Base-by-base conservation (phyloP, 495 filamentous ascomycete genomes). In the Parathielavia appendiculata region DNA sequence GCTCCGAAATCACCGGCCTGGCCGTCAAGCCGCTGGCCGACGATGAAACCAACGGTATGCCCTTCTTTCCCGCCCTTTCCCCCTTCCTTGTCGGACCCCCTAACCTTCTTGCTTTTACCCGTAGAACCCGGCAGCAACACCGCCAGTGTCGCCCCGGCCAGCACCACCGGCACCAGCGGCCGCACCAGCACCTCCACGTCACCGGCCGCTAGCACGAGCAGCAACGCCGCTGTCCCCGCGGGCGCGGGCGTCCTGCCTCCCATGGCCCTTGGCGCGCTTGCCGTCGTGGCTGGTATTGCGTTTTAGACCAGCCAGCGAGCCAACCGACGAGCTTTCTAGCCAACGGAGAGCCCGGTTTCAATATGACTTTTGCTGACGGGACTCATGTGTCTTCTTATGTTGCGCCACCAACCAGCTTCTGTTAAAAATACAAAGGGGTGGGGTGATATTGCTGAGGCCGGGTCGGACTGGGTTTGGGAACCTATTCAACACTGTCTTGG, bases 11-110 rank as follows among this genome's bases (percentile, higher is more conserved):
- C 50, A 53, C 47, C 17, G 57, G 61, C 60, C 70, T 80, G 16
- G 68, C 64, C 14, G 75, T 79, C 58, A 73, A 73, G 68, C 69
- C 71, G 43, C 67, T 80, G 6, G 60, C 65, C 22, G 68, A 74
- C 36, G 74, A 76, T 49, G 64, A 58, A 52, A 54, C 63, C 47
- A 79, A 79, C 66, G 12, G 69, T 71, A 58, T 32, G 16, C n/a
- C 51, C 30, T n/a, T 35, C 8, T 57, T 35, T 59, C 16, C n/a
- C n/a, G 58, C 43, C 38, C 54, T 12, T 14, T 14, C 13, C 19
- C 13, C 40, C 13, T 8, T 19, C 32, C 12, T 49, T 5, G 9
- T 32, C 5, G 10, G n/a, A 3, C 14, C 34, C 30, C 40, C 22
- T 62, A 34, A 58, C 62, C 34, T 20, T 22, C 6, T 1, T 23